phyloP scores from a whole-genome alignment of 768 basidiomycete genomes.

The Auricularia sp. region DNA sequence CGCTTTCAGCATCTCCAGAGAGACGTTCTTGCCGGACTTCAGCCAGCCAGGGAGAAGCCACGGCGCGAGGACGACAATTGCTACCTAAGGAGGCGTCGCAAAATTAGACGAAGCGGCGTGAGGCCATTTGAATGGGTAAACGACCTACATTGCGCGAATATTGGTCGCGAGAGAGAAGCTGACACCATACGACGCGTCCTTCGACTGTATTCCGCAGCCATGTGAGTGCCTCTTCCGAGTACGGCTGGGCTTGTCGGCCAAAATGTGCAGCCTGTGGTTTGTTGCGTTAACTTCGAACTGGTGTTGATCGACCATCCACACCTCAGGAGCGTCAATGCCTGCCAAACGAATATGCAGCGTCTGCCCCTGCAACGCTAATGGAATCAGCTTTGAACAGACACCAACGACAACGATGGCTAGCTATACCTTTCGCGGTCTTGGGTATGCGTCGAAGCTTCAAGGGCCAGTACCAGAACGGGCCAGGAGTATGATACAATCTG shows the following conservation, averaged over 20 bases:
- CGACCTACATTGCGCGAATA: conserved; percentile 67
- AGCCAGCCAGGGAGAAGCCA: conserved; percentile 43
- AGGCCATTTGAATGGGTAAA: background rate
- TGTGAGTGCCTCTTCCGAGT: conserved; percentile 57
- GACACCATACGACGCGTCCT: conserved; percentile 56
- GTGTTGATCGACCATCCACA: conserved; percentile 14
- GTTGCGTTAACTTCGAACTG: background rate
- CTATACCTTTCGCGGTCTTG: conserved; percentile 36
- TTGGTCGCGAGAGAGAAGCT: conserved; percentile 68
- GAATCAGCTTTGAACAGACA: background rate
- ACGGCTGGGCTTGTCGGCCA: conserved; percentile 69
- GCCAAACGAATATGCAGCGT: conserved; percentile 84
- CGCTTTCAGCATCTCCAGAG: conserved; percentile 65
- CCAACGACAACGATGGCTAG: background rate
- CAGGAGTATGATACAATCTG: conserved; percentile 76
- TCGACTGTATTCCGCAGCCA: conserved; percentile 56
- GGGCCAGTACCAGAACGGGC: conserved; percentile 64
- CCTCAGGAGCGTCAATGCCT: conserved; percentile 91
- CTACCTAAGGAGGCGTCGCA: conserved; percentile 38
- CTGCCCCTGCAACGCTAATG: conserved; percentile 59
- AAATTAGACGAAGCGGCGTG: background rate
- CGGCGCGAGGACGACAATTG: conserved; percentile 47
- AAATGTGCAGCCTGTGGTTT: conserved; percentile 61
- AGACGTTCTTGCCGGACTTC: conserved; percentile 37
- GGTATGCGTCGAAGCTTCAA: conserved; percentile 62